Evolutionary conservation across 345 rosid genomes (phyloP).

Genomic region (Garcia nutans): DNA sequence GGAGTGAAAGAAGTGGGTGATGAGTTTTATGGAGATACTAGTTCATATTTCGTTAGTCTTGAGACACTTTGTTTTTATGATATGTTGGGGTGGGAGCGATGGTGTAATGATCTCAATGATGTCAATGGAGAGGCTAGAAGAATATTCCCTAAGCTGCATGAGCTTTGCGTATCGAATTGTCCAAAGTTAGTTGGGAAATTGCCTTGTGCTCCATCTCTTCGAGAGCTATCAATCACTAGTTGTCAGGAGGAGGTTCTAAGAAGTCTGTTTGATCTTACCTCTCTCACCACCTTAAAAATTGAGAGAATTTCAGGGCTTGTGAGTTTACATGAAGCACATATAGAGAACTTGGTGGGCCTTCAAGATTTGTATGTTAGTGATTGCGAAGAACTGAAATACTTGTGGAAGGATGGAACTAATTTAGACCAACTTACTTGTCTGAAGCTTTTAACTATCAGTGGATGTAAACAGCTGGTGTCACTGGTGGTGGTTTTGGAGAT

Average conservation of each 20-base stretch:
- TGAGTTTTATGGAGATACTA: too few species aligned
- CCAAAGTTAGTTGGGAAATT: background rate
- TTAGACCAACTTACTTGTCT: background rate
- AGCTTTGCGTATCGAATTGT: background rate
- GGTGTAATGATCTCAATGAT: background rate
- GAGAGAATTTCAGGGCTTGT: background rate
- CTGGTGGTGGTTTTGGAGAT: background rate
- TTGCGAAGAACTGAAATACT: conserved; percentile 1
- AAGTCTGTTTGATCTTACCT: background rate
- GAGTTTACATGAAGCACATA: background rate
- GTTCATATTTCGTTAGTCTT: too few species aligned
- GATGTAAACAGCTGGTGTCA: background rate
- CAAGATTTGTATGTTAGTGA: background rate
- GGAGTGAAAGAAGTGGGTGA: too few species aligned
- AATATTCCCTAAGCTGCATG: background rate
- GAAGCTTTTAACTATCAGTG: background rate
- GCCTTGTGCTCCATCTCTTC: background rate
- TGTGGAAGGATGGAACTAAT: conserved; percentile 7
- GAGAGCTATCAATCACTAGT: background rate
- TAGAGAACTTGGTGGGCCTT: background rate
- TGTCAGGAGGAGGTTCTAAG: background rate
- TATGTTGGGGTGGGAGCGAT: conserved; percentile 20
- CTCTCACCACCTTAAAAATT: conserved; percentile 15
- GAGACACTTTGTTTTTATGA: background rate
- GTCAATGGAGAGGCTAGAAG: background rate